Evolutionary conservation across 2,329 filamentous ascomycete species (phyloP), one percentile per base, ranked within the genome.

Genomic region (Alternaria arbusti): DNA sequence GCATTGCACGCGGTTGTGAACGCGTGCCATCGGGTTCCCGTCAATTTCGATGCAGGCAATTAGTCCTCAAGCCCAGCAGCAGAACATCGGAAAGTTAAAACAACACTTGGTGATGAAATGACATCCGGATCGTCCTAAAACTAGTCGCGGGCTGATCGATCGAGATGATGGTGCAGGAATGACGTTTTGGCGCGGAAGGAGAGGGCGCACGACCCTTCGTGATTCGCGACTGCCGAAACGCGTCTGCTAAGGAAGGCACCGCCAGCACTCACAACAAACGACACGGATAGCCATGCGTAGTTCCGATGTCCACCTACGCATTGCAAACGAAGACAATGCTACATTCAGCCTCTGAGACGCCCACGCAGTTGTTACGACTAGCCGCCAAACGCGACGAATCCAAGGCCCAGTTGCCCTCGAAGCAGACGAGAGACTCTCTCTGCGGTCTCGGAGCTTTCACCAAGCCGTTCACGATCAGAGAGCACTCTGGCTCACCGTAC

Each of bases 251-350:
- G 61, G 47, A 57, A 65, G 63, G 64, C 57, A 62, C 59, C 51
- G 45, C 60, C 36, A 55, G 59, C 67, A 61, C 36, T 51, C 49
- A 52, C 44, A 44, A 36, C 11, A 30, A 50, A 52, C 59, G 54
- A 59, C n/a, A 45, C 66, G 17, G 51, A 65, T 59, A 67, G 63
- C 70, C 68, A 78, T 78, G 76, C 68, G 57, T 66, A 68, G 66
- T 45, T 56, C 58, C 59, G 32, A 77, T 78, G 72, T 65, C 72
- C 36, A 62, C 65, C 20, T 74, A 72, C 59, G 70, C 69, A 70
- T 69, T 70, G 71, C 74, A 77, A 57, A 76, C 71, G 40, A 72
- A 70, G 61, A 77, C 68, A 63, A 77, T 78, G 75, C 71, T 73
- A 23, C 66, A 72, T 30, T 61, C 67, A 13, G 47, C 47, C 22